Percentiles rank a stretch among this genome's conserved stretches.
These are phyloP conservation scores for Colletotrichum limetticola DNA, from an alignment of 2,329 filamentous ascomycete genomes.

Conservation along the genomic window DNA sequence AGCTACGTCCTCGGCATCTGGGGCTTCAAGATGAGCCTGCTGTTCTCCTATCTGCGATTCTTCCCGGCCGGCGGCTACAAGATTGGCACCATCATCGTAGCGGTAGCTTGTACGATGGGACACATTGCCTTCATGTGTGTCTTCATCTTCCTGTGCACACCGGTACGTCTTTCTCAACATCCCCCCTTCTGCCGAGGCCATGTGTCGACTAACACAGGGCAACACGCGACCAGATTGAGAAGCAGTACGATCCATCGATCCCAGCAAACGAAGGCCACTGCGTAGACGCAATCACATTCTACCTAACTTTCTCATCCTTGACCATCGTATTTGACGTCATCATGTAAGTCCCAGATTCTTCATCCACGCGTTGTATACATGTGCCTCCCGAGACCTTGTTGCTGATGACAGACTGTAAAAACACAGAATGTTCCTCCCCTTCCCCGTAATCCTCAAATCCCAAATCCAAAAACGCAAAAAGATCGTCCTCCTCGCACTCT, in stretches of 20 bases:
- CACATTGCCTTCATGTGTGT: conserved; percentile 52
- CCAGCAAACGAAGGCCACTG: conserved; percentile 47
- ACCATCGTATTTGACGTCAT: conserved; percentile 54
- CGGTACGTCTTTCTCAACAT: conserved; percentile 36
- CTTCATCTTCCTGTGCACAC: conserved; percentile 49
- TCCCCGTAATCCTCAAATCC: conserved; percentile 50
- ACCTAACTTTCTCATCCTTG: conserved; percentile 52
- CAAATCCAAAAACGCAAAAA: conserved; percentile 53
- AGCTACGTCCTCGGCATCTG: conserved; percentile 55
- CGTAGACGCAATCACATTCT: conserved; percentile 52
- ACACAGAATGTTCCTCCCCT: conserved; percentile 52
- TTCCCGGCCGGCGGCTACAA: conserved; percentile 50
- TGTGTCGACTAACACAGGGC: background rate
- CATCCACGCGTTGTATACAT: too few species aligned
- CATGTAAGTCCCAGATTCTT: conserved; percentile 44
- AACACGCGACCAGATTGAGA: conserved; percentile 37
- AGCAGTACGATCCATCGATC: conserved; percentile 53
- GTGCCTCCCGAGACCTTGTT: too few species aligned
- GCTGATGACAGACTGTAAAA: background rate
- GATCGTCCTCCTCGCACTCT: conserved; percentile 53
- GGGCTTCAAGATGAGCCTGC: conserved; percentile 57
- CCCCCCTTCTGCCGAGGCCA: accelerated
- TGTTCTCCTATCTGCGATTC: conserved; percentile 57
- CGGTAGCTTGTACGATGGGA: conserved; percentile 47
- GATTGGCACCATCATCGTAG: conserved; percentile 45